Evolutionary conservation across 169 alveolate genomes (phyloP).

Genomic region (Eimeria acervulina): DNA sequence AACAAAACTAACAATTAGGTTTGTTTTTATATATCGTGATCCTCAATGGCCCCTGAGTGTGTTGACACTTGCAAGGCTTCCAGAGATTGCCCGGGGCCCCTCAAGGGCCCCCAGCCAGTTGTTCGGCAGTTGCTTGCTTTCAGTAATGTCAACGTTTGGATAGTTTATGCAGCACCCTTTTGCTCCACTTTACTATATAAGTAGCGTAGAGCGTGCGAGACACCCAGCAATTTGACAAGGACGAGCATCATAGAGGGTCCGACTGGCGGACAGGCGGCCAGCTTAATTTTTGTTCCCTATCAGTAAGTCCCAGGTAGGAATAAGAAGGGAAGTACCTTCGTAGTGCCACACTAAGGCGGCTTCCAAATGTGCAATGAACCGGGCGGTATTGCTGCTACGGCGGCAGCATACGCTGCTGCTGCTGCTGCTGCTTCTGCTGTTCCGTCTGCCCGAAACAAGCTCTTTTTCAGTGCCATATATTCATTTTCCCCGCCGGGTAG

Average conservation of each 20-base stretch:
- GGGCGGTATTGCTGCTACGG: constrained; percentile 18
- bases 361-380: constrained; percentile 52
- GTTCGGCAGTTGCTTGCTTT: not conserved
- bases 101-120: not conserved
- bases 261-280: not conserved
- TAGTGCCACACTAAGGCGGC: not conserved
- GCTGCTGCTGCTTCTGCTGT: constrained; percentile 54
- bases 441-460: not conserved
- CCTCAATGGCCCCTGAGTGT: not conserved
- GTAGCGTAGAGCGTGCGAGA: not conserved
- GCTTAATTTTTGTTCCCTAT: not conserved
- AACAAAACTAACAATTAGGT: not conserved
- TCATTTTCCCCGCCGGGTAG: not conserved
- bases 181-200: not conserved
- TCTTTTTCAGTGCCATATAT: not conserved
- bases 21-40: not conserved
- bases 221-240: not conserved
- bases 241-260: not conserved
- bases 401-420: constrained; percentile 19
- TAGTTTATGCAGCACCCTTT: not conserved
- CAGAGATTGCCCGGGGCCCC: not conserved
- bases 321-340: not conserved
- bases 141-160: not conserved
- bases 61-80: not conserved
- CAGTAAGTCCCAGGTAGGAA: not conserved